These are phyloP conservation scores for Lonicera japonica DNA, from an alignment of 129 eudicot species.

Conservation along the genomic window DNA sequence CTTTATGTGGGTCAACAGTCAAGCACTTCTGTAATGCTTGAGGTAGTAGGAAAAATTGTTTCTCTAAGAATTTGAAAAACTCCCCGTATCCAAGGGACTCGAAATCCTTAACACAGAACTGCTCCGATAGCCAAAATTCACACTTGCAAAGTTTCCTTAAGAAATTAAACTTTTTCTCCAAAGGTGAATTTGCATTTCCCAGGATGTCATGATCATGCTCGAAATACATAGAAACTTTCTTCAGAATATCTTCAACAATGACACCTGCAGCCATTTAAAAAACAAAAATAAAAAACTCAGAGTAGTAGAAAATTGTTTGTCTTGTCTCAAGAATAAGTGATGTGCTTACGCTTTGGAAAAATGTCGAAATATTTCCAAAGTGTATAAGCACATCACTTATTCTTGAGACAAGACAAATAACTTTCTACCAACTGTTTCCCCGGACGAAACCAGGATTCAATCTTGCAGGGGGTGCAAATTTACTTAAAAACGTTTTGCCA, in stretches of 20 bases:
- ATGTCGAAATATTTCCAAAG: no score
- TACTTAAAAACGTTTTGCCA: no score
- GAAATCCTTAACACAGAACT: constrained; percentile 48
- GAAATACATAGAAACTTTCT: constrained; percentile 37
- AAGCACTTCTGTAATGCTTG: constrained; percentile 35
- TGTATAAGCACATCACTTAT: no score
- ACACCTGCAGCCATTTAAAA: constrained; percentile 34
- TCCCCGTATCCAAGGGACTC: constrained; percentile 77
- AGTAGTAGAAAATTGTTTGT: no score
- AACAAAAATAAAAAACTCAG: no score
- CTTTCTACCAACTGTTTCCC: no score
- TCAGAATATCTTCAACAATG: constrained; percentile 54
- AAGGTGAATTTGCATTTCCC: constrained; percentile 19
- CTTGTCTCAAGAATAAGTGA: no score
- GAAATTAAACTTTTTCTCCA: constrained; percentile 27
- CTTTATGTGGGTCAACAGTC: constrained; percentile 21
- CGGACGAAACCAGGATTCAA: no score
- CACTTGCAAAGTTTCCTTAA: constrained; percentile 45
- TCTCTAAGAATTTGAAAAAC: constrained; percentile 42
- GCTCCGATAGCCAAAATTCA: constrained; percentile 47
- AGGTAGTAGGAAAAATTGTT: constrained; percentile 46
- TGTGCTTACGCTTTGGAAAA: no score
- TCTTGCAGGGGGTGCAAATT: no score
- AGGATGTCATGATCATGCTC: constrained; percentile 16
- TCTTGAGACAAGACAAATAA: no score